A percentile compares a stretch with the other conserved stretches of the same genome.
Conservation (phyloP, 352 stramenopile genomes). For the Phytophthora sojae region DNA sequence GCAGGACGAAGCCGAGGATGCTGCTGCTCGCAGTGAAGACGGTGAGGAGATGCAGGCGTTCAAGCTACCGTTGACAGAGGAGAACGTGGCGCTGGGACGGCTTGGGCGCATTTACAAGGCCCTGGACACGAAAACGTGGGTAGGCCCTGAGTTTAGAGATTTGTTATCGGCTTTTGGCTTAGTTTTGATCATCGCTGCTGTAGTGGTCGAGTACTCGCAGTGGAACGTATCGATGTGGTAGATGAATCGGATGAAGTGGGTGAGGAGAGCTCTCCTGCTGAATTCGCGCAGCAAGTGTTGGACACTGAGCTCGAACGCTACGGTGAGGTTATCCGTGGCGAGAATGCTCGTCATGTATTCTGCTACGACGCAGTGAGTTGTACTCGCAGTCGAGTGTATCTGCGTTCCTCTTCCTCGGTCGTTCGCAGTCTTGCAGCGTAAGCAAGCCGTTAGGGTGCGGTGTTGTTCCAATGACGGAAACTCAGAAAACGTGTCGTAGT, state of each 20-base stretch:
- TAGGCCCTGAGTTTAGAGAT: background rate
- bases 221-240: constrained; percentile 39
- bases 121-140: constrained; percentile 40
- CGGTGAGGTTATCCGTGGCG: background rate
- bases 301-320: constrained; percentile 24
- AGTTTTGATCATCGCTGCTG: background rate
- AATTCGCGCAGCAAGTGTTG: constrained; percentile 17
- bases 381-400: constrained; percentile 23
- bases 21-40: background rate
- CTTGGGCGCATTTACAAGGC: constrained; percentile 51
- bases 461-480: background rate
- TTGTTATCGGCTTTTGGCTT: background rate
- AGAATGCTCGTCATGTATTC: constrained; percentile 28
- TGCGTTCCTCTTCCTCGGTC: constrained; percentile 27
- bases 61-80: constrained; percentile 22
- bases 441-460: background rate
- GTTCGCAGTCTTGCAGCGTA: constrained; percentile 29
- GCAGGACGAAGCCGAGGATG: background rate
- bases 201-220: constrained; percentile 38
- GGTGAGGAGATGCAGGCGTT: constrained; percentile 14
- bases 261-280: background rate
- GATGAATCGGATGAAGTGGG: background rate
- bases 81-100: constrained; percentile 41
- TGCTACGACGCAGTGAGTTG: constrained; percentile 33
- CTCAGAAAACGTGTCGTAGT: constrained; percentile 16